Conservation (phyloP, 2,329 filamentous ascomycete genomes). For the Xylariomycetidae sp. region DNA sequence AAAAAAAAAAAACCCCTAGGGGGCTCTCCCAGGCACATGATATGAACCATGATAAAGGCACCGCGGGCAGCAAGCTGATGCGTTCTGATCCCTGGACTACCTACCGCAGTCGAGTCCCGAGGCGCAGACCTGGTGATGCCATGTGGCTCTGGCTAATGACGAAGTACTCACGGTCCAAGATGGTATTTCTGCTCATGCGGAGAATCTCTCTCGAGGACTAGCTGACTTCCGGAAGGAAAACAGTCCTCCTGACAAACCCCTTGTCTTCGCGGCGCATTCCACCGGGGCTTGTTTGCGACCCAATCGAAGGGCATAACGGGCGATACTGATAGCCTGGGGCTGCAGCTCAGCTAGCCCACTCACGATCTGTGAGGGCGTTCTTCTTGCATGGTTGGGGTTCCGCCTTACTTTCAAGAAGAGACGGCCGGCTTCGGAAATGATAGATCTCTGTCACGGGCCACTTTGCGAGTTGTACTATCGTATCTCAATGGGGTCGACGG, state of each 20-base stretch:
- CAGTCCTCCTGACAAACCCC: slow-evolving; percentile 3
- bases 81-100: slow-evolving; percentile 10
- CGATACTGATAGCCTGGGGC: slow-evolving; percentile 7
- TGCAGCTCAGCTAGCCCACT: slow-evolving; percentile 8
- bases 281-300: slow-evolving; percentile 6
- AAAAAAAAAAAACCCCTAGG: not conserved
- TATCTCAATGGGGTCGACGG: slow-evolving; percentile 13
- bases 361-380: slow-evolving; percentile 9
- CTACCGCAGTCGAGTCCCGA: slow-evolving; percentile 7
- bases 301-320: slow-evolving; percentile 5
- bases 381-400: slow-evolving; percentile 12
- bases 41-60: not conserved
- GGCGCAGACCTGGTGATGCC: slow-evolving; percentile 11
- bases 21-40: not conserved
- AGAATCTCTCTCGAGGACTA: slow-evolving; percentile 7
- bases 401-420: slow-evolving; percentile 3
- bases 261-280: slow-evolving; percentile 11
- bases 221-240: not conserved
- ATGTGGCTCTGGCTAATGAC: slow-evolving; percentile 5
- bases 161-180: slow-evolving; percentile 4
- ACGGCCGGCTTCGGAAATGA: slow-evolving; percentile 1
- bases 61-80: too few species aligned
- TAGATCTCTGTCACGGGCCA: slow-evolving; percentile 10
- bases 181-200: slow-evolving; percentile 9
- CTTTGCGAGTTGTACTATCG: slow-evolving; percentile 10